Conservation (phyloP, 441 rosid species). For the California macrophylla region DNA sequence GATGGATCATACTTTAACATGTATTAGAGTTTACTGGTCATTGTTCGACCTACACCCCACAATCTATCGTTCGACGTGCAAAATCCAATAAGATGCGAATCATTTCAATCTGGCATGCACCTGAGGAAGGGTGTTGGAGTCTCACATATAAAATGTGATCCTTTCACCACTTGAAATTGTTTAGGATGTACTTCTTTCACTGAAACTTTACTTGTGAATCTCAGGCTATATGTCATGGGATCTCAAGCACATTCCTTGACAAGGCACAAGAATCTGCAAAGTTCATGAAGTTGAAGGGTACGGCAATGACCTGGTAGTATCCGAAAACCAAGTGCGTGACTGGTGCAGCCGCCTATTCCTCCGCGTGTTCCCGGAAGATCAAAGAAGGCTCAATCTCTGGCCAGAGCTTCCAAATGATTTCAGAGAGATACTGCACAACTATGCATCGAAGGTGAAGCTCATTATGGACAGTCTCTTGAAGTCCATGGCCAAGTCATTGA, state of each 20-base stretch:
- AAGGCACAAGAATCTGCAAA: constrained; percentile 17
- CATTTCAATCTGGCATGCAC: too few species aligned
- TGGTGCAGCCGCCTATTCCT: constrained; percentile 23
- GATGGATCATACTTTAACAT: too few species aligned
- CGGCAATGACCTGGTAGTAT: constrained; percentile 18
- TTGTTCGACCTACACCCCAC: too few species aligned
- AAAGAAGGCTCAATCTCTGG: constrained; percentile 25
- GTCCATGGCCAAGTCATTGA: constrained; percentile 25
- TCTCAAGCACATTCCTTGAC: constrained; percentile 19
- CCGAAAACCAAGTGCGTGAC: constrained; percentile 16
- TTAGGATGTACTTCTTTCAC: neutral
- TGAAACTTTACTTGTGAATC: neutral
- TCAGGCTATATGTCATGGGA: constrained; percentile 27
- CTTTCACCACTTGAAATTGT: too few species aligned
- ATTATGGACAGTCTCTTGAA: constrained; percentile 19
- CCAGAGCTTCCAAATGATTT: constrained; percentile 19
- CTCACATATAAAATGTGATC: too few species aligned
- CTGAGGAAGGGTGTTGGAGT: too few species aligned
- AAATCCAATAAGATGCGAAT: too few species aligned
- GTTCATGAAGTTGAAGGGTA: constrained; percentile 20
- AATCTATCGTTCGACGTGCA: too few species aligned
- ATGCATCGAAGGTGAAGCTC: constrained; percentile 12
- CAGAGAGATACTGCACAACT: constrained; percentile 20
- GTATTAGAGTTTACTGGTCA: too few species aligned
- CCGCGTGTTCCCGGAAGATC: constrained; percentile 20